phyloP scores from a whole-genome alignment of 495 filamentous ascomycete species.

The Penicillium atrosanguineum region DNA sequence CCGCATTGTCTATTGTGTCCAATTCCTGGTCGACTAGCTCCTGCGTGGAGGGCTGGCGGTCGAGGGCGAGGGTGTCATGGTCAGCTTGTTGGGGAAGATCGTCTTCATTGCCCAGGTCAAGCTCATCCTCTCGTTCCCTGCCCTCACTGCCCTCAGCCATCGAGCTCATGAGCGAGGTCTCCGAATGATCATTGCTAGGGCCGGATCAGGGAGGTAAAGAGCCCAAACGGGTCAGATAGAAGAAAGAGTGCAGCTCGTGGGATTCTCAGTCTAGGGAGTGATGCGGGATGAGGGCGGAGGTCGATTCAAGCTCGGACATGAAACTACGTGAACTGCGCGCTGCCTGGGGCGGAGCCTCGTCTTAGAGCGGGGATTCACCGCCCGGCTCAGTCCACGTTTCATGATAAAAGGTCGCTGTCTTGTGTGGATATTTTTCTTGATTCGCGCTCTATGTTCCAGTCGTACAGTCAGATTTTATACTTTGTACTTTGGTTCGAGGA shows the following conservation, averaged over 20 bases:
- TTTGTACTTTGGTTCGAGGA: not conserved
- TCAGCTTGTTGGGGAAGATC: slow-evolving; percentile 23
- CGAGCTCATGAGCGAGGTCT: slow-evolving; percentile 49
- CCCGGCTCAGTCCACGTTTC: not conserved
- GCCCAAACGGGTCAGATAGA: slow-evolving; percentile 7
- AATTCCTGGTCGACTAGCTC: slow-evolving; percentile 28
- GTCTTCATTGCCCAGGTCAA: slow-evolving; percentile 43
- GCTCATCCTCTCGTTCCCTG: slow-evolving; percentile 47
- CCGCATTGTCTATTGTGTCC: slow-evolving; percentile 24
- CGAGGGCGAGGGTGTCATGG: slow-evolving; percentile 22
- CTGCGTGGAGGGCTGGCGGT: slow-evolving; percentile 17
- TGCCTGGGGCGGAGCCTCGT: not conserved
- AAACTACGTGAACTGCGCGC: slow-evolving; percentile 24
- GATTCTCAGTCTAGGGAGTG: not conserved
- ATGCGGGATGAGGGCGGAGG: slow-evolving; percentile 1
- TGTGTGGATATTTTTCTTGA: not conserved
- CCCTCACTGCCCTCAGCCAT: slow-evolving; percentile 48
- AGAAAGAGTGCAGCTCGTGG: not conserved
- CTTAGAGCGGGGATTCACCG: not conserved
- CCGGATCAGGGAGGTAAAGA: slow-evolving; percentile 9
- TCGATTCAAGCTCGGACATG: slow-evolving; percentile 20
- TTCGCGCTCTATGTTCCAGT: not conserved
- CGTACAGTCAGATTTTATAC: not conserved
- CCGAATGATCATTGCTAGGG: slow-evolving; percentile 46
- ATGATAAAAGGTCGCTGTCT: not conserved